Evolutionary conservation across 2,329 filamentous ascomycete genomes (phyloP), one percentile per base, ranked within the genome.

Genomic region (Diaporthe citriasiana): DNA sequence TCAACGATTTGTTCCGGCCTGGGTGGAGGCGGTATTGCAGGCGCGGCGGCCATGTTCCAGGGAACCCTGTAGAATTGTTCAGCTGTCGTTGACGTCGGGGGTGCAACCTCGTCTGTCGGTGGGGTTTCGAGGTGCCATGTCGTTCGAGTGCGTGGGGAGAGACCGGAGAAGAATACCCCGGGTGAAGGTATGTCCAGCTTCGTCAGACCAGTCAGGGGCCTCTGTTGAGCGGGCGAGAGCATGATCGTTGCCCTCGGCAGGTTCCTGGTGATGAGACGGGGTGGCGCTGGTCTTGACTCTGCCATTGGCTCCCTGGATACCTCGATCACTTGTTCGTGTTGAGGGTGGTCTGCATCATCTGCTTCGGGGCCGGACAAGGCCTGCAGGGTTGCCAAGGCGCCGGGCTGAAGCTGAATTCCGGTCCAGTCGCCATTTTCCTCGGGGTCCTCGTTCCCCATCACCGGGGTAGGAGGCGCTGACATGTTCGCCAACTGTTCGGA

Each of bases 11-110:
- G 84, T 35, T 77, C 86, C 47, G 30, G 33, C 40, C 63, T 71
- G 70, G 78, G 84, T 79, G 76, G 76, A 42, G 59, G 19, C 12
- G 72, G 79, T 42, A 76, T 45, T 63, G 69, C 81, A 35, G 83
- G 82, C 50, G 81, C 79, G 10, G 84, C 76, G 68, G 86, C 81
- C 30, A 84, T 83, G 77, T 87, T 88, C 93, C 95, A 98, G 4
- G 95, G 95, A 38, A 93, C 89, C 76, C 93, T 92, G 84, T 98
- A 98, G 80, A 98, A 98, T 76, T 93, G 91, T 81, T 98, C 94
- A 13, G 96, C 96, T n/a, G 93, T 95, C 40, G 95, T 94, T 1
- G 96, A 98, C 0, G 94, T 96, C 1, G 95, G 95, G 0, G 91
- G 91, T 4, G 85, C 84, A 76, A 87, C 80, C 25, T 88, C 88